Base-by-base conservation (phyloP, 345 rosid species). In the Populus ilicifolia region DNA sequence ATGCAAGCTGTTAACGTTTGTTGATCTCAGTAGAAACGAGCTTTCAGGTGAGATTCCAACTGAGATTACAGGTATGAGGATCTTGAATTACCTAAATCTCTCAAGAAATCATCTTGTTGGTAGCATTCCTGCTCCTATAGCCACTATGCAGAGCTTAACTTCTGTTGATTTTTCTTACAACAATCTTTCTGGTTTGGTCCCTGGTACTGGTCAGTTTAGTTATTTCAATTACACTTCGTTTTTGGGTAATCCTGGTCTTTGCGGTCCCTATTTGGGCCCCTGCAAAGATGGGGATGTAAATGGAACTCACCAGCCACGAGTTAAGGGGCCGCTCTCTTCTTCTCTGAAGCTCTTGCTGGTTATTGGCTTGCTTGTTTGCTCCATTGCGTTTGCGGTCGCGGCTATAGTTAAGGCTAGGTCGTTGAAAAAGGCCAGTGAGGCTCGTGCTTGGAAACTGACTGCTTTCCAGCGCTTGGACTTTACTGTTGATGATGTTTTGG, bases 401-500 rank as follows among this genome's bases (percentile, higher is more conserved):
- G 98, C 98, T 1, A 92, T 94, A 29, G 80, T 92, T 80, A 94
- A 94, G 82, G 98, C 97, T 62, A 82, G 97, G 48, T 89, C 92
- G 0, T 81, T 94, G 85, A 92, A 91, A 65, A 94, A 90, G 81
- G 97, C 97, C 4, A 92, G 90, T 18, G 92, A 90, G 50, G 84
- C 96, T 44, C 91, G 98, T 0, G 90, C 98, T 25, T 94, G 98
- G 98, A 92, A 88, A 79, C 62, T 94, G 77, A 94, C 97, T n/a
- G 93, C 98, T n/a, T 94, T 94, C 90, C 98, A 94, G 79, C 91
- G 97, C 71, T 78, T 92, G 84, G 97, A 94, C 81, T 92, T 94
- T 84, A 87, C 90, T 36, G 90, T 89, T 61, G 98, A 94, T 61
- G 96, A 94, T 80, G 91, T 94, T 46, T 79, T 94, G 81, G 93